These are phyloP conservation scores for Parasarocladium wereldwijsianum DNA, from an alignment of 2,329 filamentous ascomycete genomes.

Conservation along the genomic window DNA sequence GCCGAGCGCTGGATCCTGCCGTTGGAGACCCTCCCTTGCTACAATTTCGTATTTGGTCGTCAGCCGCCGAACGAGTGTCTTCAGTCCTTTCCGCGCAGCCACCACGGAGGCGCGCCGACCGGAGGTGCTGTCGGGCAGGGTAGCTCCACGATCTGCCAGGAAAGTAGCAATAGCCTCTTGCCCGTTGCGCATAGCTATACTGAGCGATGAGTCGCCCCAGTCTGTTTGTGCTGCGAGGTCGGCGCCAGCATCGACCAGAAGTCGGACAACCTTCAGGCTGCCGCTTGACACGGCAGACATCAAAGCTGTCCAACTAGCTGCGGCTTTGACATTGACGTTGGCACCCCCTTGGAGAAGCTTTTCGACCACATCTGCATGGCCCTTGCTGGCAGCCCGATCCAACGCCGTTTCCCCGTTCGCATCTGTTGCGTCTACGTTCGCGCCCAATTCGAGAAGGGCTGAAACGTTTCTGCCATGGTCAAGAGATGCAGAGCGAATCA, in stretches of 20 bases:
- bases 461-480: background rate
- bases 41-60: background rate
- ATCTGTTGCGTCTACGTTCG: background rate
- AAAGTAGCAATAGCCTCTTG: background rate
- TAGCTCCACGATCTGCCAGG: background rate
- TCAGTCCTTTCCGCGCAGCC: background rate
- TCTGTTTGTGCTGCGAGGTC: slow-evolving; percentile 11
- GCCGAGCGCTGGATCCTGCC: background rate
- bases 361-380: background rate
- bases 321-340: slow-evolving; percentile 3
- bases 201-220: background rate
- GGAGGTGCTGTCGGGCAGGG: background rate
- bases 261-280: slow-evolving; percentile 12
- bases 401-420: background rate
- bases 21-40: background rate
- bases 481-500: background rate
- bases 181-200: background rate
- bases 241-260: slow-evolving; percentile 14
- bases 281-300: slow-evolving; percentile 12
- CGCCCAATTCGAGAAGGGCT: background rate
- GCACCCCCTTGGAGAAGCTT: slow-evolving; percentile 1
- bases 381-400: background rate
- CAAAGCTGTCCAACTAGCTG: slow-evolving; percentile 15
- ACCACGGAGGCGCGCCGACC: background rate
- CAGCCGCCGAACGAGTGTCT: background rate